Evolutionary conservation across 352 stramenopile genomes (phyloP).

Genomic region (Phytophthora hybrid): DNA sequence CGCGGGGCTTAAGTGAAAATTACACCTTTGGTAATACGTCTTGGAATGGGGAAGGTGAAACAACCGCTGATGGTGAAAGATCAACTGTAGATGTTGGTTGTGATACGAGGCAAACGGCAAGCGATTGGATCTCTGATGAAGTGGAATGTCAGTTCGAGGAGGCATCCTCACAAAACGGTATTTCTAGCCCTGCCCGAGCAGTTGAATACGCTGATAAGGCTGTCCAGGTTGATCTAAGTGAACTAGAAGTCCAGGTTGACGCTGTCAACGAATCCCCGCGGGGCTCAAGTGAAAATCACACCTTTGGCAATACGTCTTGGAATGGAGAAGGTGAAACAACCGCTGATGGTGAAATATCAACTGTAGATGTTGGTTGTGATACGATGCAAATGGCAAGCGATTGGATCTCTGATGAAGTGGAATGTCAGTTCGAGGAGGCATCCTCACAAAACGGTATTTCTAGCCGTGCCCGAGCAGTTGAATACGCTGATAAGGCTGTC

Average conservation of each 20-base stretch:
- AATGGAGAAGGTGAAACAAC: not conserved
- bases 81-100: constrained; percentile 24
- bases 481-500: constrained; percentile 35
- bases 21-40: not conserved
- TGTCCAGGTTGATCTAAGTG: constrained; percentile 28
- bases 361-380: constrained; percentile 29
- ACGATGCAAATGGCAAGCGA: constrained; percentile 8
- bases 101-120: constrained; percentile 18
- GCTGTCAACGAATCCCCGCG: not conserved
- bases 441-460: no score
- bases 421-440: not conserved
- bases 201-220: constrained; percentile 32
- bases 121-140: not conserved
- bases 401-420: not conserved
- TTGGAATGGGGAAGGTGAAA: not conserved
- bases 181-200: not conserved
- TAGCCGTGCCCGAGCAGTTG: not conserved
- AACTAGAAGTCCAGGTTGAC: constrained; percentile 6
- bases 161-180: not conserved
- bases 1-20: not conserved
- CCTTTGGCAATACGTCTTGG: not conserved
- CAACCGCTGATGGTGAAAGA: not conserved
- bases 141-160: no score
- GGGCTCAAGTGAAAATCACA: not conserved
- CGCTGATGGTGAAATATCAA: not conserved